A percentile compares a stretch with the other conserved stretches of the same genome.
Conservation (phyloP, 73 alveolate species). For the Durusdinium trenchii region DNA sequence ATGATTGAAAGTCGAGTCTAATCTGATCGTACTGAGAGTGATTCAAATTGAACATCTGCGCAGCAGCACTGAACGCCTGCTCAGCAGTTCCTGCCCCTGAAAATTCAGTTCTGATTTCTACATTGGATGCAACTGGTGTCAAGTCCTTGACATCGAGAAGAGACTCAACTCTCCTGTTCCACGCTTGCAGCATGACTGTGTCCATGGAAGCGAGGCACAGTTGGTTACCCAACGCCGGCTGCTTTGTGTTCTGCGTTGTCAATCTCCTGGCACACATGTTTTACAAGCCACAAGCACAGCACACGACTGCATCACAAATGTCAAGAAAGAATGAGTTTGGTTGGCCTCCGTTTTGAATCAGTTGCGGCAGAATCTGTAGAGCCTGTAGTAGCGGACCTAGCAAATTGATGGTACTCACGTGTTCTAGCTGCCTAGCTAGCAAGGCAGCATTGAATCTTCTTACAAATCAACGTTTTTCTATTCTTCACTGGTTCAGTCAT, state of each 20-base stretch:
- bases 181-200: neutral
- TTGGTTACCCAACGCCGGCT: neutral
- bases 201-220: neutral
- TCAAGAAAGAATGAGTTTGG: neutral
- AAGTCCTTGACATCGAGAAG: neutral
- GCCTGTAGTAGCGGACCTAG: neutral
- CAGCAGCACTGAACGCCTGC: neutral
- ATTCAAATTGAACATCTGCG: neutral
- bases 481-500: no score
- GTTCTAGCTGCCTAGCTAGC: no score
- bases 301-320: no score
- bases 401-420: no score
- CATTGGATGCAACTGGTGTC: neutral
- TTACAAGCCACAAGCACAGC: no score
- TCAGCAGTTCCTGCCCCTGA: conserved; percentile 4
- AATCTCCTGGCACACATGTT: neutral
- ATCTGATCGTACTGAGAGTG: neutral
- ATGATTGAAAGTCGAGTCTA: neutral
- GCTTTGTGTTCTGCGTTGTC: neutral
- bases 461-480: no score
- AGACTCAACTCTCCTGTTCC: neutral
- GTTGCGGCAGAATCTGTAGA: neutral
- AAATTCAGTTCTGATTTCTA: neutral
- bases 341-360: no score
- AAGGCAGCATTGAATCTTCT: no score